Percentiles rank a stretch among this genome's conserved stretches.
Conservation (phyloP, 495 filamentous ascomycete genomes). For the Lasiosphaeriaceae sp. region DNA sequence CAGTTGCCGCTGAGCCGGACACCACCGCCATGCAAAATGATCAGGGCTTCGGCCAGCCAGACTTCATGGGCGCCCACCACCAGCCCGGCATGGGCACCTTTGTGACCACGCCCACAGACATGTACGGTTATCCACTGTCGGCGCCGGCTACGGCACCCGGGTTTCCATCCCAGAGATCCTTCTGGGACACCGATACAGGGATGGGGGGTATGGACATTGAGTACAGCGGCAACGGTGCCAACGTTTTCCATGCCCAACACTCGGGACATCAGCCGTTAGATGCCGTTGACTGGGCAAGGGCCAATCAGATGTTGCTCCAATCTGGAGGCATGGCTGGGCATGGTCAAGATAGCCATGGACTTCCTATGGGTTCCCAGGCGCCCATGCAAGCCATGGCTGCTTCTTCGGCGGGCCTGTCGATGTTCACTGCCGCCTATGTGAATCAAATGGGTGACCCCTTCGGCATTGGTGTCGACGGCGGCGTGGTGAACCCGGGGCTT, state of each 20-base stretch:
- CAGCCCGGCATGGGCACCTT: constrained; percentile 38
- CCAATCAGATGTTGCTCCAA: constrained; percentile 44
- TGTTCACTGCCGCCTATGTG: constrained; percentile 38
- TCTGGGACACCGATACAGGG: constrained; percentile 66
- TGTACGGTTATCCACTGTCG: constrained; percentile 66
- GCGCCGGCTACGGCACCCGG: constrained; percentile 66
- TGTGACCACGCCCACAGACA: constrained; percentile 34
- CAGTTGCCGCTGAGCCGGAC: constrained; percentile 48
- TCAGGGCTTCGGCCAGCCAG: constrained; percentile 40
- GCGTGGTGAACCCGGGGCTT: constrained; percentile 43
- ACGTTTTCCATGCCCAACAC: constrained; percentile 33
- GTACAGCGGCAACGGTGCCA: constrained; percentile 36
- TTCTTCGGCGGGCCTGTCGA: constrained; percentile 31
- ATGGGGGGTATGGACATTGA: constrained; percentile 56
- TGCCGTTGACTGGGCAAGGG: constrained; percentile 48
- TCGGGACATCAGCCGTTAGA: constrained; percentile 33
- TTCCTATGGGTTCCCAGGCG: constrained; percentile 38
- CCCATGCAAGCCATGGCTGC: constrained; percentile 32
- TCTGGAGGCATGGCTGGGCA: constrained; percentile 28
- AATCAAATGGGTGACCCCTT: constrained; percentile 40
- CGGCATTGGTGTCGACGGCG: constrained; percentile 31
- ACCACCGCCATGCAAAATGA: constrained; percentile 52
- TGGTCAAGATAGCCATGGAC: constrained; percentile 29
- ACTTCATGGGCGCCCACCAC: constrained; percentile 39
- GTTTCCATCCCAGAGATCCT: constrained; percentile 61